A percentile compares a stretch with the other conserved stretches of the same genome.
Conservation (phyloP, 108 stramenopile species). For the Parmales sp. region DNA sequence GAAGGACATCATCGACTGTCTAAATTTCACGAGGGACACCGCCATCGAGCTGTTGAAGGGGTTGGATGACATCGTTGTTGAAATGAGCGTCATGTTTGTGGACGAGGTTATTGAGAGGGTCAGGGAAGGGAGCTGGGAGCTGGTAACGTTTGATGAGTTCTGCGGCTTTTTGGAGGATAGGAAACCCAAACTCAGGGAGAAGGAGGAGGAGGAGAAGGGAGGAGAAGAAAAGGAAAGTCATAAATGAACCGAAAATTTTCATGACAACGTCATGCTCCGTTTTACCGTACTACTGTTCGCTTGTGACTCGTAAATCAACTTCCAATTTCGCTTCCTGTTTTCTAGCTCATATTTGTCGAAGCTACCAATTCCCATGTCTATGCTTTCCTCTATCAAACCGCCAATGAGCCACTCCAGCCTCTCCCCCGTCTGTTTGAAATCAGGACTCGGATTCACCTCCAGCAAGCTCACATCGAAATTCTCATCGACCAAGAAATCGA, state of each 20-base stretch:
- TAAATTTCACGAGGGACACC: not conserved
- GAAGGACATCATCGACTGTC: not conserved
- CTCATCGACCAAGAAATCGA: constrained; percentile 49
- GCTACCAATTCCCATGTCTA: constrained; percentile 14
- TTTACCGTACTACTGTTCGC: not conserved
- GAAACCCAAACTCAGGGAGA: not conserved
- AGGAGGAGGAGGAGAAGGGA: not conserved
- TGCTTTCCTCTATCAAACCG: constrained; percentile 17
- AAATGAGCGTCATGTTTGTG: not conserved
- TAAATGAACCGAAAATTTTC: not conserved
- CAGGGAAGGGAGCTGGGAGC: not conserved
- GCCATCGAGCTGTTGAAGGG: not conserved
- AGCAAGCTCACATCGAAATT: constrained; percentile 32
- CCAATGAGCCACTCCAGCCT: constrained; percentile 18
- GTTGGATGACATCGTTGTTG: not conserved
- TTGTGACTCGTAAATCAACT: not conserved
- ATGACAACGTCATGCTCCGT: not conserved
- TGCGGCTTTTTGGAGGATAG: not conserved
- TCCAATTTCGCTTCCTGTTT: too few species aligned
- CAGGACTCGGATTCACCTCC: constrained; percentile 50
- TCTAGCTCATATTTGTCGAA: not conserved
- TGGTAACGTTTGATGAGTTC: not conserved
- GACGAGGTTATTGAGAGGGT: not conserved
- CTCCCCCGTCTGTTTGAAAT: constrained; percentile 45
- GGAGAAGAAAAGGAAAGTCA: not conserved